Evolutionary conservation across 2,329 filamentous ascomycete species (phyloP).

Genomic region (Ophiostoma sp.): DNA sequence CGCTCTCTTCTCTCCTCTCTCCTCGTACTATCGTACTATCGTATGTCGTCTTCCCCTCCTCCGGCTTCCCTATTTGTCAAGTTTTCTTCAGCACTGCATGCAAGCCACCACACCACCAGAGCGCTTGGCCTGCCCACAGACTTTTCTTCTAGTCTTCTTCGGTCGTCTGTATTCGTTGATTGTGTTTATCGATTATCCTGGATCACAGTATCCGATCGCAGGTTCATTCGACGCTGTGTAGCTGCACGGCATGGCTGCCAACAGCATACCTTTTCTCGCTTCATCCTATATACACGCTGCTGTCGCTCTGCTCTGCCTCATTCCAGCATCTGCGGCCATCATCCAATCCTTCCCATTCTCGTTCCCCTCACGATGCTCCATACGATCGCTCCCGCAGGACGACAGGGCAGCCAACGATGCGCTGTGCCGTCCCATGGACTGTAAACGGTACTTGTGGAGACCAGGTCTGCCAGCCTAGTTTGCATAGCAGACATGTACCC

Average conservation of each 20-base stretch:
- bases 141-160: neutral
- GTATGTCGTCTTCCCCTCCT: neutral
- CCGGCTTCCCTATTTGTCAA: neutral
- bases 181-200: too few relatives aligned
- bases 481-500: conserved; percentile 1
- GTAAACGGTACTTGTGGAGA: neutral
- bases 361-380: neutral
- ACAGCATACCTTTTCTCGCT: too few relatives aligned
- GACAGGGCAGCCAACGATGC: neutral
- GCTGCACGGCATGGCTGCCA: too few relatives aligned
- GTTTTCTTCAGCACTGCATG: neutral
- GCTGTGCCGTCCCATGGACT: conserved; percentile 15
- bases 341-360: neutral
- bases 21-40: too few relatives aligned
- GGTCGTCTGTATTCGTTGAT: neutral
- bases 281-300: too few relatives aligned
- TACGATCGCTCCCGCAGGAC: conserved; percentile 16
- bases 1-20: too few relatives aligned
- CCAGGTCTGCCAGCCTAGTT: conserved; percentile 11
- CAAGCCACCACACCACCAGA: neutral
- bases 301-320: neutral
- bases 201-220: too few relatives aligned
- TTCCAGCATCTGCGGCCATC: neutral
- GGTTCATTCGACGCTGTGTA: too few relatives aligned
- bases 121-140: neutral